Conservation (phyloP, 73 alveolate species). For the Paramecium pentaurelia region DNA sequence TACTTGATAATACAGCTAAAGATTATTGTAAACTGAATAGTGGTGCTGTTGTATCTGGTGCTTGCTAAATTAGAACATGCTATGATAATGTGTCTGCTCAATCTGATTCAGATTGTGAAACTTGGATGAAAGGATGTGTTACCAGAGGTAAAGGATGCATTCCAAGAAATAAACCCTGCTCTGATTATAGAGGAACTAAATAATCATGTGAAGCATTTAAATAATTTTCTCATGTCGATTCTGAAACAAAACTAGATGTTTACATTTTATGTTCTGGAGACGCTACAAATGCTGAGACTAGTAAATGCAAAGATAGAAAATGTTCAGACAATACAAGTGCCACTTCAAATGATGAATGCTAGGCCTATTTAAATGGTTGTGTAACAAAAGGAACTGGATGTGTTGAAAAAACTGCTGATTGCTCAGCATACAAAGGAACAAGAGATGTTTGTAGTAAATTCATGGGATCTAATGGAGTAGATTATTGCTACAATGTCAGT, state of each 20-base stretch:
- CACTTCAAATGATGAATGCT: background rate
- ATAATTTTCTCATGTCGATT: background rate
- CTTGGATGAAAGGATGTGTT: background rate
- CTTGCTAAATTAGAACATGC: background rate
- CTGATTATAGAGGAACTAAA: background rate
- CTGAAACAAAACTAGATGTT: background rate
- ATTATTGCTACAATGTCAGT: background rate
- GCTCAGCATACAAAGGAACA: constrained; percentile 2
- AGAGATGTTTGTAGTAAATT: background rate
- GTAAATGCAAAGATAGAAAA: background rate
- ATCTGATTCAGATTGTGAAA: background rate
- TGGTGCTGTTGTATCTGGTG: background rate
- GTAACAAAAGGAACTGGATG: constrained; percentile 39
- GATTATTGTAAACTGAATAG: background rate
- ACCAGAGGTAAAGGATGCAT: constrained; percentile 35
- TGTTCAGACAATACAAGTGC: background rate
- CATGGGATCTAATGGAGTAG: background rate
- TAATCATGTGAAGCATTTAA: background rate
- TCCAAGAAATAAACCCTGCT: background rate
- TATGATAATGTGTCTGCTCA: background rate
- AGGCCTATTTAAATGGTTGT: background rate
- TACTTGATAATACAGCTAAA: background rate
- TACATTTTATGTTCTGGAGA: background rate
- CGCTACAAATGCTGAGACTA: background rate
- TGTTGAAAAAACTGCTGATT: background rate